These are phyloP conservation scores for Vigna trinervia DNA, from an alignment of 306 rosid genomes.

Conservation along the genomic window DNA sequence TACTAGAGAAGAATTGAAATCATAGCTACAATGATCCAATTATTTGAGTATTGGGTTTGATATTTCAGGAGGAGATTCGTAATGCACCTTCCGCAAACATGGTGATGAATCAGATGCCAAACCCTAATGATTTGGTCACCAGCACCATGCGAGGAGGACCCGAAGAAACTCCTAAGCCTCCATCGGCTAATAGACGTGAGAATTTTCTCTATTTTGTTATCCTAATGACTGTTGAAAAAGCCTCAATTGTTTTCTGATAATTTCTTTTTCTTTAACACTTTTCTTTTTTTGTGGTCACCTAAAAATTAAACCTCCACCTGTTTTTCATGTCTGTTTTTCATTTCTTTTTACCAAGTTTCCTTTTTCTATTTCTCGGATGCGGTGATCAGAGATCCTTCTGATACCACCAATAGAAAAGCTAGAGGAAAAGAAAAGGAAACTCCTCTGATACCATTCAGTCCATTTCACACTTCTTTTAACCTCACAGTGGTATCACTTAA, in stretches of 20 bases:
- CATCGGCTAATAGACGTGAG: constrained; percentile 79
- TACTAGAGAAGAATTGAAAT: constrained; percentile 2
- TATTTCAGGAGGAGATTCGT: constrained; percentile 82
- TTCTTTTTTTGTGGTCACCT: background rate
- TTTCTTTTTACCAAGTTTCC: constrained; percentile 6
- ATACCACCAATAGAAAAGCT: constrained; percentile 37
- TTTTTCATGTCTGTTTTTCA: constrained; percentile 1
- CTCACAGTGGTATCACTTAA: constrained; percentile 36
- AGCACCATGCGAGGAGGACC: constrained; percentile 59
- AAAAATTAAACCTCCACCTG: background rate
- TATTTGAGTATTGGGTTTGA: constrained; percentile 12
- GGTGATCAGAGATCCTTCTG: constrained; percentile 50
- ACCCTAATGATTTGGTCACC: constrained; percentile 58
- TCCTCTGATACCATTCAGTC: constrained; percentile 33
- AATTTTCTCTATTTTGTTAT: constrained; percentile 9
- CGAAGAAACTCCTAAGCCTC: constrained; percentile 82
- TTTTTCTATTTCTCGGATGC: constrained; percentile 7
- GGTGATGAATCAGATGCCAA: constrained; percentile 64
- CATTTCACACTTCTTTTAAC: constrained; percentile 47
- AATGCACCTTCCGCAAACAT: constrained; percentile 66
- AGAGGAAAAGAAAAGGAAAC: constrained; percentile 36
- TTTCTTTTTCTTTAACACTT: background rate
- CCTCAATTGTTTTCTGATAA: background rate
- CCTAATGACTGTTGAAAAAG: constrained; percentile 11
- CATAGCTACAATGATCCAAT: background rate